Evolutionary conservation across 306 rosid species (phyloP), one percentile per base, ranked within the genome.

Genomic region (Comarum palustre): DNA sequence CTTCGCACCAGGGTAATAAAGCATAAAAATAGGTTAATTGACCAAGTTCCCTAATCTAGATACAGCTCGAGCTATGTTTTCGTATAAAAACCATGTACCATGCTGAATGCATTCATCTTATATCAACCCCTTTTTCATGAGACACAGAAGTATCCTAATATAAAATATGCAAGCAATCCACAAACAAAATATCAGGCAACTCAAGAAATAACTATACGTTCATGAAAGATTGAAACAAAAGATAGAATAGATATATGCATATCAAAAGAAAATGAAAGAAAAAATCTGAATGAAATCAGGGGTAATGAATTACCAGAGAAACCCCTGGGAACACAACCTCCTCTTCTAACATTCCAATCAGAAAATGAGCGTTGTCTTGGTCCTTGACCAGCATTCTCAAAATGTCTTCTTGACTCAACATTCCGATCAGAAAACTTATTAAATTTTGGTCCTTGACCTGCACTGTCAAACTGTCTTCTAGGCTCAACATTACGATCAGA

Each of bases 311-410:
- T 90, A 90, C 97, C 92, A 74, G 90, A 85, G 58, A 70, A 51
- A 78, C 83, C 70, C 78, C 73, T 85, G 51, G 89, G 84, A 77
- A 92, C 76, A 84, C 86, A 81, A 78, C 85, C 87, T 62, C 84
- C 76, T 86, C 89, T 87, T 57, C 85, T 94, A 61, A 73, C 82
- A 83, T 80, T 82, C 73, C 81, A 89, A 70, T 85, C 93, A 82
- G 86, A 77, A 82, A 69, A 74, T 46, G 87, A 62, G 66, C 82
- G 81, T 73, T 59, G 65, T 76, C 79, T 87, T 75, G 69, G 43
- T 75, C 79, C 88, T 71, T 84, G 92, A 84, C 77, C 81, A 69
- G 71, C 77, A 80, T 77, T 80, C 78, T 87, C 96, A 69, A 75
- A 77, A 64, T 81, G 81, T 75, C 81, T 77, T 73, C 58, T 68